Conservation (phyloP, 768 basidiomycete species). For the Leccinellum albellum region DNA sequence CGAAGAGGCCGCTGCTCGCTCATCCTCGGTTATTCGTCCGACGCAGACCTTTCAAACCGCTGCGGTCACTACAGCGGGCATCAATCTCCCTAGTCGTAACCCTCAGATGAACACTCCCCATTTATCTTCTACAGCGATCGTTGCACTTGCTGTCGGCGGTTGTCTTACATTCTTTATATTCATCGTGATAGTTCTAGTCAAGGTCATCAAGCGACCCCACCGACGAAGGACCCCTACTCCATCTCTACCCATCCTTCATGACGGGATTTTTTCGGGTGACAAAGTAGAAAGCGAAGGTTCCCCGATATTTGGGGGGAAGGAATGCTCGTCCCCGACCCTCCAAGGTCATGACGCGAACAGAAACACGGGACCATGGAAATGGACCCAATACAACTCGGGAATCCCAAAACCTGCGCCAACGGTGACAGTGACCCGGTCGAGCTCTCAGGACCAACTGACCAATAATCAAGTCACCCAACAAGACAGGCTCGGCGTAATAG, state of each 20-base stretch:
- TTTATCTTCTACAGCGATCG: slow-evolving; percentile 47
- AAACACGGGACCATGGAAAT: slow-evolving; percentile 49
- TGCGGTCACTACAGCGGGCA: background rate
- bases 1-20: slow-evolving; percentile 12
- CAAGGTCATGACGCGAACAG: slow-evolving; percentile 32
- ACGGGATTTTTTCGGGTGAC: slow-evolving; percentile 47
- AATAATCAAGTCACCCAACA: slow-evolving; percentile 8
- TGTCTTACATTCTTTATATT: slow-evolving; percentile 46
- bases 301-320: slow-evolving; percentile 76
- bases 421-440: slow-evolving; percentile 23
- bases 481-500: slow-evolving; percentile 3
- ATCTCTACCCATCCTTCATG: slow-evolving; percentile 69
- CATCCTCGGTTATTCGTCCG: slow-evolving; percentile 6
- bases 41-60: slow-evolving; percentile 5
- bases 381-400: slow-evolving; percentile 51
- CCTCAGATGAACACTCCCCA: slow-evolving; percentile 24
- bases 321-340: slow-evolving; percentile 42
- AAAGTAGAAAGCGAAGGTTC: slow-evolving; percentile 52
- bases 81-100: background rate
- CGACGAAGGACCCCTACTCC: slow-evolving; percentile 59
- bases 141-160: slow-evolving; percentile 51
- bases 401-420: slow-evolving; percentile 27
- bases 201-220: slow-evolving; percentile 46
- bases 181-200: slow-evolving; percentile 46
- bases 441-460: slow-evolving; percentile 13